Base-by-base conservation (phyloP, 2,329 filamentous ascomycete species). In the Fusarium heterosporum region DNA sequence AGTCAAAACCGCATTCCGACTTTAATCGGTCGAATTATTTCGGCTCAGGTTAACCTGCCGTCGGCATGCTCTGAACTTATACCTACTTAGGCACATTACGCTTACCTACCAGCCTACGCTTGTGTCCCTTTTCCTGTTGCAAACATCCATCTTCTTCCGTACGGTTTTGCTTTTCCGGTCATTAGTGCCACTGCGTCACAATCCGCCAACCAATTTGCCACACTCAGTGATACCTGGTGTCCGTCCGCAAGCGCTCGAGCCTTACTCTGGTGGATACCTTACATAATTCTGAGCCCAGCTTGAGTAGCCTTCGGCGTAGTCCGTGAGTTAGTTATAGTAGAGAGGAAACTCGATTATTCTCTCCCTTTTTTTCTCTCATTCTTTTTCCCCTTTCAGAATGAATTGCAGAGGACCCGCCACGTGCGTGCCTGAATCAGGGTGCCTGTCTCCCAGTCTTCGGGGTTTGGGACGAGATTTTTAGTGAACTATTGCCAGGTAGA, bases 201-300 rank as follows among this genome's bases (percentile, higher is more conserved):
- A 40, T 62, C 64, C 45, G 39, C 29, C 54, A 42, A 61, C 60
- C 29, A 55, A 62, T 68, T 68, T 64, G 65, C 65, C 65, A 68
- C 65, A 34, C 47, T 68, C 52, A 47, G 50, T 43, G 43, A 55
- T 50, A 43, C 22, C 22, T 4, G 6, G 22, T 22, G 22, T 22
- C 43, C 28, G 25, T 53, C 39, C 57, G 45, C 34, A 39, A 59
- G 52, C 43, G 32, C 47, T 29, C 34, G 28, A 49, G 41, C 51
- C 50, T 51, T 61, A 17, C 48, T 42, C 36, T 40, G 46, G 36
- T 25, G 39, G 22, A 30, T 40, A 47, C 52, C 56, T 68, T 68
- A 66, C 60, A 68, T 68, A 68, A 68, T 68, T 68, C 50, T 66
- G 66, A 66, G 57, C 55, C 53, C 55, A 61, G 57, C 47, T 54